Base-by-base conservation (phyloP, 1,284 basidiomycete genomes). In the Hemileia vastatrix region DNA sequence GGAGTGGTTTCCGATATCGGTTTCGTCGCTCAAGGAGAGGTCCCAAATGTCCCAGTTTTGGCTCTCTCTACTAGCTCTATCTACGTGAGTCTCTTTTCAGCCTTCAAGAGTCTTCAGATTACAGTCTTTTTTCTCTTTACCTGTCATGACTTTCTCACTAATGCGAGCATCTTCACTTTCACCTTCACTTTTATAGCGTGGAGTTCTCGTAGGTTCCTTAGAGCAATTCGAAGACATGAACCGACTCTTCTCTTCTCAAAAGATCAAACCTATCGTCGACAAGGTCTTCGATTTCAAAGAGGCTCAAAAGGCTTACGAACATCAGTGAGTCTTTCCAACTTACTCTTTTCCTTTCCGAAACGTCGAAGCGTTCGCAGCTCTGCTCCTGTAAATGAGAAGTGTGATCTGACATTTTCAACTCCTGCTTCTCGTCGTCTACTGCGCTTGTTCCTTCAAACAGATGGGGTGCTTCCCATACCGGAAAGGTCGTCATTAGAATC, bases 1-100 rank as follows among this genome's bases (percentile, higher is more conserved):
- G 83, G 83, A 1, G 76, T 78, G 15, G 75, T 84, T 57, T 76
- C 81, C 58, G 69, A 80, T 50, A 81, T 85, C 47, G 83, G 83
- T 8, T 75, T 77, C 50, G 74, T 83, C 4, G 77, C 78, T 0
- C 67, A 60, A 54, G 67, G 57, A n/a, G n/a, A n/a, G n/a, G n/a
- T n/a, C n/a, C 66, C 67, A 31, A 70, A 70, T 44, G 63, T 72
- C 9, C 51, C 69, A 9, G 44, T 45, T 44, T 66, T 66, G 4
- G 64, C 63, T 3, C 62, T 71, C 1, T 4, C 40, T 21, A 65
- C 65, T 21, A 64, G 66, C 5, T 66, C 66, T 49, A 57, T 65
- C 61, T 66, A n/a, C 33, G n/a, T 18, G 27, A 18, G 48, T 31
- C 3, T 32, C 54, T 19, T 11, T 18, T 11, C 11, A 5, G 5